These are phyloP conservation scores for Colletotrichum tofieldiae DNA, from an alignment of 2,329 filamentous ascomycete species.

Conservation along the genomic window DNA sequence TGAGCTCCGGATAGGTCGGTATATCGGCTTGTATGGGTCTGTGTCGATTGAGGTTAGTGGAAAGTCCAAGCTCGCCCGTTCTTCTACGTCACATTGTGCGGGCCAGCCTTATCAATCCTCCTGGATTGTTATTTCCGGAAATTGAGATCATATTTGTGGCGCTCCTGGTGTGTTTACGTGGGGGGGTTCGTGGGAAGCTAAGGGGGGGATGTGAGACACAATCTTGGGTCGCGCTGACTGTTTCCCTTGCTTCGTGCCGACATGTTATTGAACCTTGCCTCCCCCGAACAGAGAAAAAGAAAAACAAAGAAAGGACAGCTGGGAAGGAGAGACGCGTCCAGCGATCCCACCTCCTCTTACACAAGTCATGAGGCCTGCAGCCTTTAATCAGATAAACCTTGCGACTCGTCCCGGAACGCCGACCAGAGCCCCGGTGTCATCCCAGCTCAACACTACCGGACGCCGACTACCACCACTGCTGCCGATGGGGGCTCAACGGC, in stretches of 20 bases:
- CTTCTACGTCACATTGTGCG: slow-evolving; percentile 1
- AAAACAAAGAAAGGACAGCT: background rate
- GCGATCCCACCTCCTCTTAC: background rate
- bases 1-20: slow-evolving; percentile 1
- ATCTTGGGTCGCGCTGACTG: slow-evolving; percentile 22
- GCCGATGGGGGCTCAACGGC: slow-evolving; percentile 29
- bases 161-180: slow-evolving; percentile 28
- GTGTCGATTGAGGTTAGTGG: slow-evolving; percentile 9
- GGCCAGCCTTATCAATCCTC: slow-evolving; percentile 2
- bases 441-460: background rate
- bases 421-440: background rate
- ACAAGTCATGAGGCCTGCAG: slow-evolving; percentile 4
- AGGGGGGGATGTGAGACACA: slow-evolving; percentile 38
- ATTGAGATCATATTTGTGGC: slow-evolving; percentile 36
- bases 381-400: slow-evolving; percentile 4
- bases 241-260: slow-evolving; percentile 16
- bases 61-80: background rate
- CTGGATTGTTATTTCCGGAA: slow-evolving; percentile 19
- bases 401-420: background rate
- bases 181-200: slow-evolving; percentile 35
- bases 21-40: background rate
- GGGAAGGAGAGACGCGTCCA: background rate
- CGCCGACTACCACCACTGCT: background rate
- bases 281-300: background rate
- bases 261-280: background rate